Conservation (phyloP, 306 rosid genomes). For the Glycine tomentella region DNA sequence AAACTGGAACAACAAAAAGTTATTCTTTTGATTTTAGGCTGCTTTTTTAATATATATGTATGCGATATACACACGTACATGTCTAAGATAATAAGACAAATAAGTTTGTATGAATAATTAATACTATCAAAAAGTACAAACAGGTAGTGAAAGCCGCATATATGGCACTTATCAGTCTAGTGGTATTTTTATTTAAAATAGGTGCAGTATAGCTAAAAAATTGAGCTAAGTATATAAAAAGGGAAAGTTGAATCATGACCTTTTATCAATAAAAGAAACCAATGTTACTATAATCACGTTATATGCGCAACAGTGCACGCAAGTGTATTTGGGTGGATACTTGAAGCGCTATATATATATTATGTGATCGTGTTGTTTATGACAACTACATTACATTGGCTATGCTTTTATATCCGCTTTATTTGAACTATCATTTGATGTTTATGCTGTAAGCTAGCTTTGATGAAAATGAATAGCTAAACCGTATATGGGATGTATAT, state of each 20-base stretch:
- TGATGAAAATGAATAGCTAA: neutral
- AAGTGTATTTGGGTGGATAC: neutral
- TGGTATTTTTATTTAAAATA: neutral
- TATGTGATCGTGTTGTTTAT: neutral
- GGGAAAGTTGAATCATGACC: neutral
- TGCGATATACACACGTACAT: too few relatives aligned
- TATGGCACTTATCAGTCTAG: neutral
- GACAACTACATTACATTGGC: neutral
- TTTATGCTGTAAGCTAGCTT: neutral
- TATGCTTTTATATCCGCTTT: neutral
- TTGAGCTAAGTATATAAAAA: neutral
- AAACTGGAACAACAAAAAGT: too few relatives aligned
- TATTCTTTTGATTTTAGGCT: too few relatives aligned
- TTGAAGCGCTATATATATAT: neutral
- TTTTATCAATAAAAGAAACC: neutral
- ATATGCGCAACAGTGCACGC: neutral
- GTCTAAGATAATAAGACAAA: too few relatives aligned
- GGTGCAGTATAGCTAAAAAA: neutral
- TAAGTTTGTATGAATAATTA: neutral
- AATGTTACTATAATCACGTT: neutral
- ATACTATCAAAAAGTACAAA: neutral
- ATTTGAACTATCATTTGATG: neutral
- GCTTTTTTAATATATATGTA: too few relatives aligned
- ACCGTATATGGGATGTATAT: neutral
- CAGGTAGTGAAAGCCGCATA: neutral